These are phyloP conservation scores for Cyclocybe cylindracea DNA, from an alignment of 768 basidiomycete genomes.

Conservation along the genomic window DNA sequence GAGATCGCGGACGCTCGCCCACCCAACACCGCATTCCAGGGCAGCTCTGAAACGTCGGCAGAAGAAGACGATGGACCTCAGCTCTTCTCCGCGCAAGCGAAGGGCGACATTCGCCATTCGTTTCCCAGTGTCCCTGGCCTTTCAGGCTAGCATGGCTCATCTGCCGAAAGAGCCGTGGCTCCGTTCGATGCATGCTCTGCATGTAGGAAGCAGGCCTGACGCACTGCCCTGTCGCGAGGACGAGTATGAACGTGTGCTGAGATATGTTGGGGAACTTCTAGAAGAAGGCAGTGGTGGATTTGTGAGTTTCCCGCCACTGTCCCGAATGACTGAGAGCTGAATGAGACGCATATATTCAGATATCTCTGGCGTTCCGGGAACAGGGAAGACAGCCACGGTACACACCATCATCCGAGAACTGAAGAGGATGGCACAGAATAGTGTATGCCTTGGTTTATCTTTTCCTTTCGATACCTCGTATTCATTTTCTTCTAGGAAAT, in stretches of 20 bases:
- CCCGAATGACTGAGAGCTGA: not conserved
- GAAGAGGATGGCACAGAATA: slow-evolving; percentile 69
- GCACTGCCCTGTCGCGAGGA: slow-evolving; percentile 85
- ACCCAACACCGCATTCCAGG: slow-evolving; percentile 79
- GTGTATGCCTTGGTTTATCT: not conserved
- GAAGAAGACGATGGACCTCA: slow-evolving; percentile 3
- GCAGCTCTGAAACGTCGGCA: slow-evolving; percentile 55
- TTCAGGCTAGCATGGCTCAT: slow-evolving; percentile 42
- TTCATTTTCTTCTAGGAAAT: slow-evolving; percentile 62
- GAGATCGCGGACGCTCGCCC: slow-evolving; percentile 40
- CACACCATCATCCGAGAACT: slow-evolving; percentile 90
- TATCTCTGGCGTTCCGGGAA: slow-evolving; percentile 98
- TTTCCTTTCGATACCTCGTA: no score
- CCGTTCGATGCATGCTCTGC: slow-evolving; percentile 86
- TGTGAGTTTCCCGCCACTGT: slow-evolving; percentile 54
- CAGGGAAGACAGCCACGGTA: slow-evolving; percentile 97
- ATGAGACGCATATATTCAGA: slow-evolving; percentile 48
- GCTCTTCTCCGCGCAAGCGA: slow-evolving; percentile 28
- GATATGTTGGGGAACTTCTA: slow-evolving; percentile 78
- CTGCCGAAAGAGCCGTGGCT: slow-evolving; percentile 80
- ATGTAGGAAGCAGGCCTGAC: slow-evolving; percentile 92
- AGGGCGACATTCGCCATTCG: slow-evolving; percentile 23
- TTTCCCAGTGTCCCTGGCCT: slow-evolving; percentile 33
- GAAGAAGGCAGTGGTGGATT: slow-evolving; percentile 94
- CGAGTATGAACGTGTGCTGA: slow-evolving; percentile 77